A percentile compares a stretch with the other conserved stretches of the same genome.
These are phyloP conservation scores for Cynara cardunculus DNA, from an alignment of 129 eudicot species.

Conservation along the genomic window DNA sequence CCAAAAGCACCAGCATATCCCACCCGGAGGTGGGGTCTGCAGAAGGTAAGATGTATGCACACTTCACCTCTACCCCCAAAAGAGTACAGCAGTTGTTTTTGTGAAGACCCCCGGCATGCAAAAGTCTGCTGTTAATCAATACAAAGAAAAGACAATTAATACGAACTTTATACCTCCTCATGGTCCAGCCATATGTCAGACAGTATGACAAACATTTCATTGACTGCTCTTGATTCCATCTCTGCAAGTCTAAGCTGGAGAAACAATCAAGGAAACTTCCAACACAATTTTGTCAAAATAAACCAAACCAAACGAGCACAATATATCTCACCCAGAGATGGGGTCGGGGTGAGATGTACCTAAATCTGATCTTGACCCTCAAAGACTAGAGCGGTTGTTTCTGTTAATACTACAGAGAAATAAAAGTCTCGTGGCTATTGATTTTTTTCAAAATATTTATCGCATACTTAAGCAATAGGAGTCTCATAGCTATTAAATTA, in stretches of 20 bases:
- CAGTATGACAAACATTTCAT: slow-evolving; percentile 90
- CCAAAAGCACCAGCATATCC: background rate
- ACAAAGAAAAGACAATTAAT: background rate
- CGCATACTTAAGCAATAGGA: background rate
- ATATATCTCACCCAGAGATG: background rate
- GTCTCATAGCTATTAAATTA: background rate
- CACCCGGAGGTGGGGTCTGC: background rate
- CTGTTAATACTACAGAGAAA: background rate
- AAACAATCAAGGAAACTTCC: slow-evolving; percentile 34
- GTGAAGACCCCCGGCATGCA: background rate
- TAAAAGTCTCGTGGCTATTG: background rate
- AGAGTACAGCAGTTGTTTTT: background rate
- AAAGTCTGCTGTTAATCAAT: background rate
- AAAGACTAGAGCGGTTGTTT: background rate
- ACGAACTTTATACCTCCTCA: slow-evolving; percentile 56
- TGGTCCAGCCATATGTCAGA: slow-evolving; percentile 88
- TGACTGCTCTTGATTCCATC: slow-evolving; percentile 72
- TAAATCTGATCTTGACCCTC: background rate
- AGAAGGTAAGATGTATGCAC: background rate
- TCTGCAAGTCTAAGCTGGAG: slow-evolving; percentile 69
- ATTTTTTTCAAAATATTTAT: background rate
- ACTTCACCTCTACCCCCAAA: background rate
- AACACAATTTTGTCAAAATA: background rate
- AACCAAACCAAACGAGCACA: background rate
- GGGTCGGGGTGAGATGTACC: background rate